These are phyloP conservation scores for Schoenoplectus tabernaemontani DNA, from an alignment of 202 grass and related monocot species.

Conservation along the genomic window DNA sequence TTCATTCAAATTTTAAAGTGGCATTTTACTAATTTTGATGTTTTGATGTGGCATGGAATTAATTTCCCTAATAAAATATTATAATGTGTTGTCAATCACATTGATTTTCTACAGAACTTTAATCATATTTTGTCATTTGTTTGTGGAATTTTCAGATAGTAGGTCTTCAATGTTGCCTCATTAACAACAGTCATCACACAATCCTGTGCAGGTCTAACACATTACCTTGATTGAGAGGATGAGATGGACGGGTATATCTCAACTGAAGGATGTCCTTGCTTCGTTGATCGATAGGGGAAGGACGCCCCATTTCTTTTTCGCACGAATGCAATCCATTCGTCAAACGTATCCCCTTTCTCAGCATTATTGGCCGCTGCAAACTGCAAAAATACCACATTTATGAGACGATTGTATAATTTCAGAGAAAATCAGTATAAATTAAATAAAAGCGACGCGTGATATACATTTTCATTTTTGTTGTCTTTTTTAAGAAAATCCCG, in stretches of 20 bases:
- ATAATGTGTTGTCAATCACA: not conserved
- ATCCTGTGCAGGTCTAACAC: not conserved
- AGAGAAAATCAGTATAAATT: not conserved
- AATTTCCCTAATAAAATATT: not conserved
- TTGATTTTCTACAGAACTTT: not conserved
- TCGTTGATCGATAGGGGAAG: constrained; percentile 9
- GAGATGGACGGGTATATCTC: constrained; percentile 11
- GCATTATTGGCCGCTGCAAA: not conserved
- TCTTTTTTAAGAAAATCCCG: not conserved
- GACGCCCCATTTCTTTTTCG: constrained; percentile 33
- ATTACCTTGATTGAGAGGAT: constrained; percentile 16
- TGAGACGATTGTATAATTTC: constrained; percentile 3
- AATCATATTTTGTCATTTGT: not conserved
- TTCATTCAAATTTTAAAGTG: no score
- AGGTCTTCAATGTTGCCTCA: not conserved
- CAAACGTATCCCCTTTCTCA: constrained; percentile 29
- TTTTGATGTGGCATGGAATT: no score
- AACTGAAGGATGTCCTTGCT: constrained; percentile 1
- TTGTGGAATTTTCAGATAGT: not conserved
- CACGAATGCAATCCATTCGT: constrained; percentile 52
- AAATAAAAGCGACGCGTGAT: not conserved
- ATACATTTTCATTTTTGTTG: not conserved
- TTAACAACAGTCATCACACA: not conserved
- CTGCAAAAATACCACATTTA: constrained; percentile 25
- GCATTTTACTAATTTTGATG: no score